These are phyloP conservation scores for Kurtzmaniella fragi DNA, from an alignment of 805 yeast genomes.

Conservation along the genomic window DNA sequence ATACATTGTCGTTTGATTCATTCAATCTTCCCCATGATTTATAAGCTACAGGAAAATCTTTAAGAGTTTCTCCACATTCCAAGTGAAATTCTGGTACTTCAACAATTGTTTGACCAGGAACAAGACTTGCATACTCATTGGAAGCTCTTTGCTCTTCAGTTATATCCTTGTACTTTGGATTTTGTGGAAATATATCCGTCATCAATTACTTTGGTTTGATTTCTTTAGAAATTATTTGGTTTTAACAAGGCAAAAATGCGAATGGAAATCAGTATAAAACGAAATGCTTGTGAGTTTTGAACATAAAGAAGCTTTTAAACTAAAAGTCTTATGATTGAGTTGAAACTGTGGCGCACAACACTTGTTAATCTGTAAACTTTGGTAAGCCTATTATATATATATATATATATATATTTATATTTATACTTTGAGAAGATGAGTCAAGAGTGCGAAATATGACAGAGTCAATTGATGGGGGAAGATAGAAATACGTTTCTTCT, in stretches of 20 bases:
- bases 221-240: no score
- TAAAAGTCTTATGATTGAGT: no score
- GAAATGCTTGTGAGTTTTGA: slow-evolving; percentile 12
- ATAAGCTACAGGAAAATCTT: slow-evolving; percentile 85
- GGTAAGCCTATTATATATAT: no score
- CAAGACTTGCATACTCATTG: slow-evolving; percentile 68
- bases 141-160: slow-evolving; percentile 42
- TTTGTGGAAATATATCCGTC: slow-evolving; percentile 1
- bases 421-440: no score
- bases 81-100: slow-evolving; percentile 68
- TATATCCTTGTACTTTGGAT: slow-evolving; percentile 30
- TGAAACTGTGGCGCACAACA: no score
- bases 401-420: no score
- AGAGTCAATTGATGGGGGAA: no score
- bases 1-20: slow-evolving; percentile 61
- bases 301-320: slow-evolving; percentile 6
- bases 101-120: slow-evolving; percentile 72
- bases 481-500: no score
- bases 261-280: slow-evolving; percentile 12
- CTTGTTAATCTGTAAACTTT: no score
- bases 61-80: slow-evolving; percentile 76
- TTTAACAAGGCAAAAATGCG: no score
- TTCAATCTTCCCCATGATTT: slow-evolving; percentile 93
- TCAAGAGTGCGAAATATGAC: no score
- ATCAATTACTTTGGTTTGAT: no score